Conservation (phyloP, 805 yeast genomes). For the Candida anglica region DNA sequence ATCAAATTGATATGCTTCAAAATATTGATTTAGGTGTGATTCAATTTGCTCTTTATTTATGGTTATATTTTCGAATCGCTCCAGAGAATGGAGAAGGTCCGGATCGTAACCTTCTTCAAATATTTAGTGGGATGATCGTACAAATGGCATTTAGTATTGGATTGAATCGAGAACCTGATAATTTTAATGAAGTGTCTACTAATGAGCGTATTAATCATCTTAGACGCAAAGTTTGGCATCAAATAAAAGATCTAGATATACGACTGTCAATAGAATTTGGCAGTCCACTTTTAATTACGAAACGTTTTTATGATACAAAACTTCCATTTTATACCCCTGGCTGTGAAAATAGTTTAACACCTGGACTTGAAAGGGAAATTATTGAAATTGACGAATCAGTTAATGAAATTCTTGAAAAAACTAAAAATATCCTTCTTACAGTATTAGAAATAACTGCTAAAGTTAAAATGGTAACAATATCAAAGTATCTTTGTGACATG, state of each 20-base stretch:
- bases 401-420: neutral
- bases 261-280: slow-evolving; percentile 11
- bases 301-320: slow-evolving; percentile 8
- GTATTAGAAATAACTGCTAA: slow-evolving; percentile 6
- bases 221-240: slow-evolving; percentile 13
- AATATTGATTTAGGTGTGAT: slow-evolving; percentile 7
- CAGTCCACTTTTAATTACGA: slow-evolving; percentile 6
- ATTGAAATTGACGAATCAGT: slow-evolving; percentile 1
- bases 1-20: slow-evolving; percentile 9
- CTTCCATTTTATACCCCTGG: slow-evolving; percentile 6
- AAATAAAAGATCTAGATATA: slow-evolving; percentile 9
- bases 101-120: slow-evolving; percentile 11
- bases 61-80: slow-evolving; percentile 10
- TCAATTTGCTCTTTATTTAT: slow-evolving; percentile 9
- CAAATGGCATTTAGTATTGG: slow-evolving; percentile 13
- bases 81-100: slow-evolving; percentile 17
- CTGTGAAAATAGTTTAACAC: slow-evolving; percentile 5
- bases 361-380: slow-evolving; percentile 1
- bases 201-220: slow-evolving; percentile 8
- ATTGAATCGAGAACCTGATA: slow-evolving; percentile 12
- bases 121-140: slow-evolving; percentile 10
- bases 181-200: slow-evolving; percentile 5
- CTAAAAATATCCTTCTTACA: slow-evolving; percentile 1
- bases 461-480: slow-evolving; percentile 4
- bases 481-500: slow-evolving; percentile 8